Evolutionary conservation across 2,329 filamentous ascomycete genomes (phyloP).

Genomic region (Xylaria sp.): DNA sequence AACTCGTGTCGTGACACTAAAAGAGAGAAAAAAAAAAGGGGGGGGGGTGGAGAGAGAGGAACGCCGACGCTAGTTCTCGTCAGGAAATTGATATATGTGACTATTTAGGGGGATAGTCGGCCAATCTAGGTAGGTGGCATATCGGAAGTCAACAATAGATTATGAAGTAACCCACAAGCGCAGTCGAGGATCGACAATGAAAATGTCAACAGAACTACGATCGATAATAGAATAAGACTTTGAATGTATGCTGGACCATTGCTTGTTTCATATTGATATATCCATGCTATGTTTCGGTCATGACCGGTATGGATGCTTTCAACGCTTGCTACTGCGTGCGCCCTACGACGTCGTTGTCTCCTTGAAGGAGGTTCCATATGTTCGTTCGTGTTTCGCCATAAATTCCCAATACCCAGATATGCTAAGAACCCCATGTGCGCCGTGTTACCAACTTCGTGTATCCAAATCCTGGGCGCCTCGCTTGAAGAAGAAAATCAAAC

Average conservation of each 20-base stretch:
- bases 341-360: background rate
- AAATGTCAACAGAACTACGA: background rate
- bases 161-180: background rate
- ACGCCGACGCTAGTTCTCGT: too few relatives aligned
- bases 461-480: conserved; percentile 31
- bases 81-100: too few relatives aligned
- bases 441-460: conserved; percentile 11
- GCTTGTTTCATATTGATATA: conserved; percentile 9
- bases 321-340: conserved; percentile 4
- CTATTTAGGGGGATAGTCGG: too few relatives aligned
- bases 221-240: background rate
- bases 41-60: too few relatives aligned
- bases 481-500: conserved; percentile 18
- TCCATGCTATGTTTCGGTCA: background rate
- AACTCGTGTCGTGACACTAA: too few relatives aligned
- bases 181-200: too few relatives aligned
- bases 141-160: too few relatives aligned
- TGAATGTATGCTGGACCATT: background rate
- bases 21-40: too few relatives aligned
- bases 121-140: too few relatives aligned
- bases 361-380: background rate
- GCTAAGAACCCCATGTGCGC: conserved; percentile 5
- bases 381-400: background rate
- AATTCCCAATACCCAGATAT: background rate
- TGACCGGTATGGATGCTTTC: background rate